A percentile compares a stretch with the other conserved stretches of the same genome.
phyloP scores from a whole-genome alignment of 2,329 filamentous ascomycete genomes.

The Trichophyton verrucosum region DNA sequence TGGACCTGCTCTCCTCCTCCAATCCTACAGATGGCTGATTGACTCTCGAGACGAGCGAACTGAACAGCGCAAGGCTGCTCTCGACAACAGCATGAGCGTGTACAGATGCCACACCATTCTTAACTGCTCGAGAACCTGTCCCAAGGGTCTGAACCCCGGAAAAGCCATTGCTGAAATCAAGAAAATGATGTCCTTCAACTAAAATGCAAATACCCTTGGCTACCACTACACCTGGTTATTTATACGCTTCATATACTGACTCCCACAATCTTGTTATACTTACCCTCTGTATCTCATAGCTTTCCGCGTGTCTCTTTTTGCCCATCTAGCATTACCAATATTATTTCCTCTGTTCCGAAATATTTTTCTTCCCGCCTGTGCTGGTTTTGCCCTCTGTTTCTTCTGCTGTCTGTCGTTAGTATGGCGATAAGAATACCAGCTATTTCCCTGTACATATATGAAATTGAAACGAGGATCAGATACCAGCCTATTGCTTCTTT shows the following conservation, averaged over 20 bases:
- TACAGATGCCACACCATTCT: conserved; percentile 99
- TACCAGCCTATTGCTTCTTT: conserved; percentile 1
- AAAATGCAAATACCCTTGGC: background rate
- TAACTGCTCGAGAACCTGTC: conserved; percentile 95
- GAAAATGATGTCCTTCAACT: conserved; percentile 65
- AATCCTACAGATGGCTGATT: conserved; percentile 94
- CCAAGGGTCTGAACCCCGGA: conserved; percentile 95
- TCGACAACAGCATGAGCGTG: conserved; percentile 98
- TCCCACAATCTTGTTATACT: background rate
- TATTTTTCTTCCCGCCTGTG: background rate
- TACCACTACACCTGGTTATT: background rate
- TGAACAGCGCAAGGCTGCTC: conserved; percentile 71
- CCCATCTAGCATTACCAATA: background rate
- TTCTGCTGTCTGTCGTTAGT: background rate
- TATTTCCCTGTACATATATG: background rate
- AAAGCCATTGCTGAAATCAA: conserved; percentile 95
- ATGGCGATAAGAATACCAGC: background rate
- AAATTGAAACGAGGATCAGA: background rate
- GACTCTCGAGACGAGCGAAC: conserved; percentile 89
- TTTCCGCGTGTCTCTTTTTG: background rate
- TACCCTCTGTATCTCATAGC: conserved; percentile 1
- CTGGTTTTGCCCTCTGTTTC: background rate
- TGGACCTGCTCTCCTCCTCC: conserved; percentile 86
- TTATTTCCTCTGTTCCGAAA: background rate
- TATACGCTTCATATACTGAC: background rate